These are phyloP conservation scores for Arctium minus DNA, from an alignment of 129 eudicot genomes.

Conservation along the genomic window DNA sequence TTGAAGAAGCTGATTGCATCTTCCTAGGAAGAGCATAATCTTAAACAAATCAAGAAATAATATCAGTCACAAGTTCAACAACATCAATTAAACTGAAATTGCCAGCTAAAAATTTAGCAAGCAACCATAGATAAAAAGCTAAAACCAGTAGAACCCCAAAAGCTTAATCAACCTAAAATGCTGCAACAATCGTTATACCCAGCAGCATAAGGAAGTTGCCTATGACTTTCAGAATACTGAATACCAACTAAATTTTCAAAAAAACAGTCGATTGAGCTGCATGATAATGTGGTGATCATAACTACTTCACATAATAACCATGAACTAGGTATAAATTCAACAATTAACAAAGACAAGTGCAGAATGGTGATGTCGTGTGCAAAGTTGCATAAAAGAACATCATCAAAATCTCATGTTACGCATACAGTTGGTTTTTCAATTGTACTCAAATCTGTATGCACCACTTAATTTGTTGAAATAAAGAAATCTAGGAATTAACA, in stretches of 20 bases:
- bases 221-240: background rate
- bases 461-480: background rate
- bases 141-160: background rate
- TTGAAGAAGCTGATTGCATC: conserved; percentile 24
- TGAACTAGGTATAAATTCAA: background rate
- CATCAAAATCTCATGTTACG: background rate
- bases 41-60: background rate
- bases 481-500: background rate
- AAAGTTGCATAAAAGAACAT: background rate
- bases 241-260: background rate
- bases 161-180: conserved; percentile 8
- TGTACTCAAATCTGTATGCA: background rate
- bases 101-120: background rate
- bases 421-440: background rate
- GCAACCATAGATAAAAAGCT: background rate
- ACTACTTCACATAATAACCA: background rate
- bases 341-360: background rate
- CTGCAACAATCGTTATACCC: background rate
- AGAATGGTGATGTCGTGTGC: background rate
- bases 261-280: background rate
- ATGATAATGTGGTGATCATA: background rate
- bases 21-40: conserved; percentile 30
- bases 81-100: background rate
- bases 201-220: background rate
- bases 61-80: conserved; percentile 3